Evolutionary conservation across 2,329 filamentous ascomycete genomes (phyloP), one percentile per base, ranked within the genome.

Genomic region (Cadophora sp.): DNA sequence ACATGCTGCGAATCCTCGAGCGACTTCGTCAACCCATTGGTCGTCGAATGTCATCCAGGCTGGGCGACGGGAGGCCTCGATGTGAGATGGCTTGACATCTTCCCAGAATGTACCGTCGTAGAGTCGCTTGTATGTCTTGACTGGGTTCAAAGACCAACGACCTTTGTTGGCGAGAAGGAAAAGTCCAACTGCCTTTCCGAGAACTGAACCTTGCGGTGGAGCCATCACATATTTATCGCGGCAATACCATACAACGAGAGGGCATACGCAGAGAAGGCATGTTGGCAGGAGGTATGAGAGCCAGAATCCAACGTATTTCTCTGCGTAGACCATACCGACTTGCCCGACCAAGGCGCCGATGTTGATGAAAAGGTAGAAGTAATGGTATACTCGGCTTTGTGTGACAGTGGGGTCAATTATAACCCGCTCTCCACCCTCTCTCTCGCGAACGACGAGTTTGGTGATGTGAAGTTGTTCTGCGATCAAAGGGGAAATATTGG

Each of bases 21-120:
- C 83, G 59, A 94, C 88, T 76, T 94, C 90, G 76, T 93, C 91
- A 41, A 95, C 91, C 91, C 91, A 95, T 62, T 87, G 87, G 72
- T 95, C 92, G 69, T 95, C 91, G 72, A 93, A 94, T 0, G 89
- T 91, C 89, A 94, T 94, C 91, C 91, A 94, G 0, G 64, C 48
- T 0, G 91, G 91, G 64, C 88, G 88, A 70, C 83, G 76, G 1
- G 77, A 78, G 45, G 83, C 80, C 11, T 84, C 80, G 6, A 92
- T 82, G 43, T 82, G 81, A 11, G 87, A 91, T 3, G 91, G 91
- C 80, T 91, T 92, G 67, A 88, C 87, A 4, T 81, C 76, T 30
- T 92, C 87, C 88, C 90, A 93, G 79, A 91, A 88, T 6, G 79
- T 78, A 3, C 80, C 80, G 63, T 79, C 78, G 67, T 83, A 80